Evolutionary conservation across 345 rosid genomes (phyloP), one percentile per base, ranked within the genome.

Genomic region (Corchorus capsularis): DNA sequence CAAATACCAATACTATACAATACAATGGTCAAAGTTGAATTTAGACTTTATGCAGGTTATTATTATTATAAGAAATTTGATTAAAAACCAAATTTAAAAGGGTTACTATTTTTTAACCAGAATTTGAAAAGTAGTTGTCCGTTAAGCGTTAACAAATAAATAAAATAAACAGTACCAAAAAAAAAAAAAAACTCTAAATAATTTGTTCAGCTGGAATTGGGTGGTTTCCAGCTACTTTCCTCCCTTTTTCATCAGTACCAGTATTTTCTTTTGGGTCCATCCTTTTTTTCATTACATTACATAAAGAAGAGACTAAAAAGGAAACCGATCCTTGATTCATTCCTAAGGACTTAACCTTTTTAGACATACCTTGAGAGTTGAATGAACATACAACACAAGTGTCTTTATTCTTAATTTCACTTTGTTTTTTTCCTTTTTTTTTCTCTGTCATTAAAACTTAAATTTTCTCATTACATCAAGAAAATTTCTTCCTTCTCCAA

Each of bases 181-280:
- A 27, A 27, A 27, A 27, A 27, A 0, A 50, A 13, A 50, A 11
- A 4, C 11, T 57, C 11, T 35, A 77, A 5, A 16, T n/a, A 62
- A 16, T 47, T n/a, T 63, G 9, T 62, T 63, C 22, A 49, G 77
- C 72, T 43, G 66, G 64, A 74, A 16, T 45, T 43, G 57, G 1
- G 62, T 79, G 85, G 78, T 15, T 43, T 55, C 82, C 80, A 50
- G 80, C 82, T 68, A 12, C 61, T 73, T 56, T 67, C 57, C 60
- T n/a, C 49, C 37, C 3, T 32, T 41, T 45, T 56, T 16, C n/a
- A 19, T 49, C n/a, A n/a, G n/a, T n/a, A n/a, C n/a, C n/a, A n/a
- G n/a, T n/a, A n/a, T n/a, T 17, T 39, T 37, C 47, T 43, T 20
- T 75, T 11, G 34, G 53, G 35, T 12, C 41, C 47, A 0, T 0